Evolutionary conservation across 805 yeast genomes (phyloP), one percentile per base, ranked within the genome.

Genomic region (Monosporozyma unispora): DNA sequence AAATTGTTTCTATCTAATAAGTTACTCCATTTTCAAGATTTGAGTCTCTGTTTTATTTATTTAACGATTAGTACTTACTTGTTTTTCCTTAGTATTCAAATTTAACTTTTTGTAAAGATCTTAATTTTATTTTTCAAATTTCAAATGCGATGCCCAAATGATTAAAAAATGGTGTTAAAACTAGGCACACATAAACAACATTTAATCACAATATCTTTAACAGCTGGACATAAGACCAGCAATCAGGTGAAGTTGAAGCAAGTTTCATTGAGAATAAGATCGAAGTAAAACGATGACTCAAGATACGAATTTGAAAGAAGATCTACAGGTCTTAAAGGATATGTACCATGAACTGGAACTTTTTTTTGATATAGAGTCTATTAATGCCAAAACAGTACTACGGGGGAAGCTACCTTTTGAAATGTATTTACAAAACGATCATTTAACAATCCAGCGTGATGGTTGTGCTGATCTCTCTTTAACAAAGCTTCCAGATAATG

Each of bases 271-370:
- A n/a, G 12, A n/a, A 23, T 47, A n/a, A 9, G 18, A 9, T 48
- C 44, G 47, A 33, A 9, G 2, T 50, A 50, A 22, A n/a, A n/a
- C n/a, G 44, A 48, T 28, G 42, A 39, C 23, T 4, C 16, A 39
- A 12, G 42, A 39, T 9, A 40, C 56, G 14, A 52, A 50, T 21
- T 40, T 60, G 18, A 42, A 45, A 25, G 54, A 59, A 28, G 68
- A 64, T 41, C 19, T 64, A 22, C 49, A 48, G 9, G 50, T 63
- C 16, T 41, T 63, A n/a, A 45, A 44, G 47, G 62, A 59, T 47
- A 64, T 64, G 68, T 63, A 62, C 48, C 67, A 66, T n/a, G 68
- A 64, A 40, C 25, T 62, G 21, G 39, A 46, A 18, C 21, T 60
- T 8, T 38, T 48, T 31, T 22, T 41, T 5, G 46, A 45, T 25